A percentile compares a stretch with the other conserved stretches of the same genome.
Conservation (phyloP, 257 asterid genomes). For the Jasminum sambac region DNA sequence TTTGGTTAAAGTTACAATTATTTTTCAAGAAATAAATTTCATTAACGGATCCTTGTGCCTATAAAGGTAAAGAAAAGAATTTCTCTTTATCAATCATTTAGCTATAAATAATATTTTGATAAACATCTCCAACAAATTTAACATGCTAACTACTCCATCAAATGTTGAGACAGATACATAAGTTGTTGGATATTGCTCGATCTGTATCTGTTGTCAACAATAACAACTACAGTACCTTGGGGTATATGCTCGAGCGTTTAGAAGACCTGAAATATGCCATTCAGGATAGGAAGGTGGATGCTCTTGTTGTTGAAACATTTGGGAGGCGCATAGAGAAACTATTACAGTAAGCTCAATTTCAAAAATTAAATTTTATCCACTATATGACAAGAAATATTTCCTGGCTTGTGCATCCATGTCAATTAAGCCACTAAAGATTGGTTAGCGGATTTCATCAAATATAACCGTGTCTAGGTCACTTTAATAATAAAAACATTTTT, state of each 20-base stretch:
- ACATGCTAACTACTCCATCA: slow-evolving; percentile 34
- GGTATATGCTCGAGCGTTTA: slow-evolving; percentile 68
- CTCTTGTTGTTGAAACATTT: slow-evolving; percentile 94
- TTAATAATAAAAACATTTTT: background rate
- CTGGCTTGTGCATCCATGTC: slow-evolving; percentile 14
- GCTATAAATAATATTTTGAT: slow-evolving; percentile 17
- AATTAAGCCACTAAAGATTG: slow-evolving; percentile 13
- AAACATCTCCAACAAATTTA: slow-evolving; percentile 20
- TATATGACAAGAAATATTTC: slow-evolving; percentile 15
- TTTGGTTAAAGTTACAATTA: slow-evolving; percentile 5
- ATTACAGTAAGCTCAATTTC: slow-evolving; percentile 75
- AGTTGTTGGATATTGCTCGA: slow-evolving; percentile 76
- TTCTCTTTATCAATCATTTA: slow-evolving; percentile 4
- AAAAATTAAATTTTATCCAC: background rate
- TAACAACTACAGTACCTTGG: slow-evolving; percentile 73
- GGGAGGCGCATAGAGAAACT: slow-evolving; percentile 96
- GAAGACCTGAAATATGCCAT: slow-evolving; percentile 88
- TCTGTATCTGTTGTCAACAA: slow-evolving; percentile 68
- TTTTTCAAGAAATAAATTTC: slow-evolving; percentile 21
- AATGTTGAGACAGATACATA: slow-evolving; percentile 64
- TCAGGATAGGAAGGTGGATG: slow-evolving; percentile 94
- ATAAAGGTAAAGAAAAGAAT: background rate
- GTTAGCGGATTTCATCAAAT: background rate
- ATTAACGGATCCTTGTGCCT: slow-evolving; percentile 13
- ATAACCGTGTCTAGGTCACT: slow-evolving; percentile 10